Conservation (phyloP, 257 asterid genomes). For the Plantago major region DNA sequence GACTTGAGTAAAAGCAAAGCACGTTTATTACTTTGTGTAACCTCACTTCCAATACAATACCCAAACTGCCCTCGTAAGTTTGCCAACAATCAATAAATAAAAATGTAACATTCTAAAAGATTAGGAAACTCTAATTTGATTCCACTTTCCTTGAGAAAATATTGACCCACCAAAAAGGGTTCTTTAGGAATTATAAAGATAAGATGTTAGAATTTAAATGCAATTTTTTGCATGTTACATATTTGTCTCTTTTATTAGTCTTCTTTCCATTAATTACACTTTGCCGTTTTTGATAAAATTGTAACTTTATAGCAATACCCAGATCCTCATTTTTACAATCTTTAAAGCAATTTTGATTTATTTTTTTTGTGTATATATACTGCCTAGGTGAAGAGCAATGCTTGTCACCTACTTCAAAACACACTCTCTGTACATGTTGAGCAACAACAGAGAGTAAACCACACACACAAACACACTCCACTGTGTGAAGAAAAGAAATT, state of each 20-base stretch:
- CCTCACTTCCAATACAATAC: neutral
- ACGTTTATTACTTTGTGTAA: neutral
- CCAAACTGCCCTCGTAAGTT: neutral
- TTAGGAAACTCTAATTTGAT: slow-evolving; percentile 3
- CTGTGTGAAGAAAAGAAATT: slow-evolving; percentile 9
- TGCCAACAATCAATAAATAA: neutral
- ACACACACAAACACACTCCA: slow-evolving; percentile 21
- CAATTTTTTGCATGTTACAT: slow-evolving; percentile 8
- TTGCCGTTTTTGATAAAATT: slow-evolving; percentile 6
- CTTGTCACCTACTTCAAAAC: slow-evolving; percentile 82
- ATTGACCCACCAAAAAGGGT: neutral
- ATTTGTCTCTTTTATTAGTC: slow-evolving; percentile 11
- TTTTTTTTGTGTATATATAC: slow-evolving; percentile 31
- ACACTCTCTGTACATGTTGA: slow-evolving; percentile 40
- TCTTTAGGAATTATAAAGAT: neutral
- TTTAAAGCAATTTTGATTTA: neutral
- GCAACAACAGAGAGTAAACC: slow-evolving; percentile 19
- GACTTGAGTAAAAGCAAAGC: neutral
- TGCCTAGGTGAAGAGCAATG: slow-evolving; percentile 49
- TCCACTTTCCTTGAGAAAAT: neutral
- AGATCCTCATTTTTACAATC: neutral
- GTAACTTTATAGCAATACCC: slow-evolving; percentile 3
- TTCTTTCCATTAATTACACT: neutral
- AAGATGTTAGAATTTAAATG: neutral
- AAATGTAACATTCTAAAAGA: neutral